Base-by-base conservation (phyloP, 768 basidiomycete species). In the Phanerochaete carnosa region DNA sequence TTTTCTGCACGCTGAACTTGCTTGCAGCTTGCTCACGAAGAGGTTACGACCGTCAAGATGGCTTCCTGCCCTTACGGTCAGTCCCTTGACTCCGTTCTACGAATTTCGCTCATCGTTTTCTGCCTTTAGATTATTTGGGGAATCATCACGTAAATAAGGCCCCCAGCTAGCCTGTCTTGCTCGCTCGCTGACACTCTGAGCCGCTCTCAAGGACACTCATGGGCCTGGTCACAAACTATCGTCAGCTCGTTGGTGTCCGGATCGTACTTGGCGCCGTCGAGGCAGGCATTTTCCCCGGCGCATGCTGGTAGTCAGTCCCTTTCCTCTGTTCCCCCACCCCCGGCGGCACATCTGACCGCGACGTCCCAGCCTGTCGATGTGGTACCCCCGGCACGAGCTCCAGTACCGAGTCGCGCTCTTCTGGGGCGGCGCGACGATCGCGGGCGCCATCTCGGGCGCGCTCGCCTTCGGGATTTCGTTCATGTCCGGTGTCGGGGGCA, bases 241-340 rank as follows among this genome's bases (percentile, higher is more conserved):
- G 79, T 16, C 80, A 88, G 65, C 78, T 89, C 23, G 79, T 87
- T 19, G 86, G 79, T n/a, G 77, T 76, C 11, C 79, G 87, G 13
- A 70, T 84, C 6, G 81, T 79, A 59, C 81, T 90, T 0, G 89
- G 89, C 2, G 66, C 86, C 1, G 80, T 86, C 0, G 89, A 91
- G 72, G 85, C 87, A 2, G 88, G 89, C 2, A 67, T 89, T 8
- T 90, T 87, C 70, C 88, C 89, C 11, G 88, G 88, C 26, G 85
- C 89, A 9, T 80, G 82, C 0, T 92, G 88, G 74, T 90, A 55
- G 54, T 55, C 8, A 55, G 54, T 55, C 8, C 2, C 28, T 13
- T 19, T 19, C 28, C 5, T 25, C 47, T 25, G n/a, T n/a, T n/a
- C 13, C 39, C 16, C 8, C 39, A 19, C 39, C 19, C 39, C 39